Conservation (phyloP, 345 rosid species). For the Eucalyptus brandiana region DNA sequence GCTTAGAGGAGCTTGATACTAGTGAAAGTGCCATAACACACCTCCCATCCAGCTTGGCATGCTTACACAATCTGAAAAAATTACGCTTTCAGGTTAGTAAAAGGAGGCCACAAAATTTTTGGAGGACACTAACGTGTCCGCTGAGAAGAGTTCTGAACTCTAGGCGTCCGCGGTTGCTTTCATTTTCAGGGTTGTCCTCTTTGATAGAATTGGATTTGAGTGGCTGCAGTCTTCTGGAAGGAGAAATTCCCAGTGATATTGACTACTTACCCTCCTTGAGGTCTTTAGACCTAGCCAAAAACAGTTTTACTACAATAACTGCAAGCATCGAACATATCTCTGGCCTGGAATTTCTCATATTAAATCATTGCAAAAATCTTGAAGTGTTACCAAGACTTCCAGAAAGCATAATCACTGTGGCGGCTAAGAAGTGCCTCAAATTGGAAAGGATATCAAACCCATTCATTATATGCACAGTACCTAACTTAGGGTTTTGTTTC, state of each 20-base stretch:
- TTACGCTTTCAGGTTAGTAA: background rate
- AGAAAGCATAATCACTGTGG: background rate
- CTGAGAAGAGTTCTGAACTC: background rate
- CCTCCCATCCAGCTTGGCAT: background rate
- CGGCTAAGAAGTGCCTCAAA: background rate
- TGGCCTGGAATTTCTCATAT: background rate
- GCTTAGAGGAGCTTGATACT: background rate
- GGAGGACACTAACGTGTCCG: background rate
- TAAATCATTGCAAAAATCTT: background rate
- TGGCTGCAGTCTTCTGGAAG: background rate
- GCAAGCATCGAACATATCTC: background rate
- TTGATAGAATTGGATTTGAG: background rate
- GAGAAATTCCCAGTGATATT: background rate
- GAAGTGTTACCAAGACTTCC: background rate
- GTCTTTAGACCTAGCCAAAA: background rate
- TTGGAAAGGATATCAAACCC: background rate
- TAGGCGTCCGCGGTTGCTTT: background rate
- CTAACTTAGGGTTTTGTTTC: fast-evolving
- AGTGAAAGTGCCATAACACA: background rate
- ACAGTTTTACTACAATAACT: background rate
- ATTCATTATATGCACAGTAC: background rate
- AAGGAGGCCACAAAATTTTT: background rate
- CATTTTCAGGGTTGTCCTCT: background rate
- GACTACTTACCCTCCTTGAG: background rate
- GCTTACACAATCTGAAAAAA: background rate